Conservation (phyloP, 192 early-diverging fungal species). For the Radiomyces spectabilis region DNA sequence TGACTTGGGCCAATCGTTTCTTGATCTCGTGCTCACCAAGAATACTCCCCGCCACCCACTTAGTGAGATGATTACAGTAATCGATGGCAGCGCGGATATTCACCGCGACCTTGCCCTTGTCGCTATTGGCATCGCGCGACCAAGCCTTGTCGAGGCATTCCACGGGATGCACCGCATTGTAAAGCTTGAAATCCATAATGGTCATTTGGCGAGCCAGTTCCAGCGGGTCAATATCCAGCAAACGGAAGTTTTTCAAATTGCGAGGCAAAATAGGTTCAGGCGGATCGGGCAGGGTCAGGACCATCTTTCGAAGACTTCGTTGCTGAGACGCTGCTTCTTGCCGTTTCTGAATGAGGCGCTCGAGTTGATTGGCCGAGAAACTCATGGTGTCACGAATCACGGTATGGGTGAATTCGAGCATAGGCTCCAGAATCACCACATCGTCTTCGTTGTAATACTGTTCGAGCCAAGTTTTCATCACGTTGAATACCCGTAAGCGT, state of each 20-base stretch:
- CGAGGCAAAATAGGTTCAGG: slow-evolving; percentile 81
- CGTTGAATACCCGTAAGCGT: slow-evolving; percentile 87
- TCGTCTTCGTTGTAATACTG: slow-evolving; percentile 78
- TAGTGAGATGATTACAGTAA: slow-evolving; percentile 76
- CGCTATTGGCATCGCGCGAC: slow-evolving; percentile 49
- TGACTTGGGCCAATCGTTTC: slow-evolving; percentile 67
- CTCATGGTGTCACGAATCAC: slow-evolving; percentile 67
- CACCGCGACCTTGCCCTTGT: slow-evolving; percentile 51
- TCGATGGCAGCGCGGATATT: slow-evolving; percentile 88
- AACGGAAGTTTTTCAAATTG: slow-evolving; percentile 65
- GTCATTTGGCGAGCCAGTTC: slow-evolving; percentile 96
- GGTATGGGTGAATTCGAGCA: slow-evolving; percentile 64
- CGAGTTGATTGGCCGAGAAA: slow-evolving; percentile 62
- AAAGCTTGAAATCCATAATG: slow-evolving; percentile 80
- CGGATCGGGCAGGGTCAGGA: slow-evolving; percentile 51
- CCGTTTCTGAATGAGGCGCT: slow-evolving; percentile 73
- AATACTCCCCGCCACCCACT: slow-evolving; percentile 84
- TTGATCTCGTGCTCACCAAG: slow-evolving; percentile 75
- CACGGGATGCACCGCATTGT: slow-evolving; percentile 73
- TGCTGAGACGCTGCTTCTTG: slow-evolving; percentile 42
- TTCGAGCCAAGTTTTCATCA: slow-evolving; percentile 96
- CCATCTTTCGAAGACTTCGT: slow-evolving; percentile 45
- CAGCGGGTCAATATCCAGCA: slow-evolving; percentile 85
- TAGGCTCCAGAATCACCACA: slow-evolving; percentile 52
- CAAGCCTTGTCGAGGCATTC: slow-evolving; percentile 94